Evolutionary conservation across 148 eudicot species (phyloP), one percentile per base, ranked within the genome.

Genomic region (Dianthus caryophyllus): DNA sequence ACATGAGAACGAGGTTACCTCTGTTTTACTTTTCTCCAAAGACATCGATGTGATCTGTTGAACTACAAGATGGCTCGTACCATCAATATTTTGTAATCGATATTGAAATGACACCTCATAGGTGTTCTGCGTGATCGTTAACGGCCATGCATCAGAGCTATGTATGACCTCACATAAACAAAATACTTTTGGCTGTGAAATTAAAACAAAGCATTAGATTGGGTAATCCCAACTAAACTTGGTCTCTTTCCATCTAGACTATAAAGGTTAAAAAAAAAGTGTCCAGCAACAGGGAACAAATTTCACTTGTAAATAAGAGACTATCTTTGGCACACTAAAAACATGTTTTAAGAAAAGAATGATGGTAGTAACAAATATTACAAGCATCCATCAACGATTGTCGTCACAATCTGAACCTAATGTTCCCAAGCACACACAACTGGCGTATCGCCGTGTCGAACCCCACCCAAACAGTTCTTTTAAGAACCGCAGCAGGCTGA

Each of bases 401-500:
- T 69, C 75, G 49, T 66, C 74, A 58, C 74, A 75, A 75, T 50
- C 60, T 48, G 70, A 64, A 56, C 49, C 64, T 54, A 60, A 59
- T 69, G 60, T 75, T 64, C 54, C 38, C 55, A n/a, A n/a, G n/a
- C 61, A 47, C 74, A 70, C 66, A 62, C 29, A 68, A 69, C 47
- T 17, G 16, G 17, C 71, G 50, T n/a, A 24, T 22, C 29, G 26
- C 72, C 69, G 46, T 8, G 21, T 31, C 69, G 58, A 26, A 31
- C 69, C 50, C n/a, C n/a, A 43, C 56, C 44, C 15, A 25, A 7
- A 33, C 18, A 18, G 12, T 18, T 50, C 17, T 30, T 26, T 81
- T 75, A 84, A 51, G 87, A 77, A 54, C 89, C 90, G 51, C 97
- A 91, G 83, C 92, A 91, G 29, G 88, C 85, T 36, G 92, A 91